Evolutionary conservation across 176 grass and related monocot species (phyloP).

Genomic region (Puccinellia tenuiflora): DNA sequence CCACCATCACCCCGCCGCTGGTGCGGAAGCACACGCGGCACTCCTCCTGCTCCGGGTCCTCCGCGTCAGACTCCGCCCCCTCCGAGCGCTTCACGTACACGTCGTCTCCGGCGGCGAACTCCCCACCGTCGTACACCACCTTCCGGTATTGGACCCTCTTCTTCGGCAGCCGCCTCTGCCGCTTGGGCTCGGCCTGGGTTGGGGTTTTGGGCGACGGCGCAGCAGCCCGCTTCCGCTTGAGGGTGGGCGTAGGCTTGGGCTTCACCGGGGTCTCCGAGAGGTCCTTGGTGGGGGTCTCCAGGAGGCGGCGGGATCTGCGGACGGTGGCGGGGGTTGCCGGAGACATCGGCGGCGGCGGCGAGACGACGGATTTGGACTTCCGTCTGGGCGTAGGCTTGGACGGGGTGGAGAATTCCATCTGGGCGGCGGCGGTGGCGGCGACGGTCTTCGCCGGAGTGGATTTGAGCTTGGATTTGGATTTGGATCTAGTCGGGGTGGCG

Average conservation of each 20-base stretch:
- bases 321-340: conserved; percentile 33
- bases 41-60: conserved; percentile 59
- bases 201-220: conserved; percentile 43
- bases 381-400: conserved; percentile 38
- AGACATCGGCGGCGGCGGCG: conserved; percentile 24
- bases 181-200: conserved; percentile 38
- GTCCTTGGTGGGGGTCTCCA: conserved; percentile 30
- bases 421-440: background rate
- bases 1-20: conserved; percentile 62
- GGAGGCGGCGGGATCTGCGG: conserved; percentile 55
- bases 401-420: conserved; percentile 51
- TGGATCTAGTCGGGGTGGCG: conserved; percentile 27
- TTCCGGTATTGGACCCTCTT: conserved; percentile 54
- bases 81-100: conserved; percentile 83
- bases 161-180: conserved; percentile 26
- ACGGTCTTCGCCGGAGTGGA: conserved; percentile 25
- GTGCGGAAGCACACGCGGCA: conserved; percentile 73
- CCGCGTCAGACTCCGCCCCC: conserved; percentile 53
- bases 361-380: conserved; percentile 6
- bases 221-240: conserved; percentile 21
- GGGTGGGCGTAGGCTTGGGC: conserved; percentile 22
- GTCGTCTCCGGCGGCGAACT: conserved; percentile 69
- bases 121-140: conserved; percentile 60
- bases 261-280: background rate
- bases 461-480: conserved; percentile 19